Base-by-base conservation (phyloP, 1,284 basidiomycete genomes). In the Puccinia horiana region DNA sequence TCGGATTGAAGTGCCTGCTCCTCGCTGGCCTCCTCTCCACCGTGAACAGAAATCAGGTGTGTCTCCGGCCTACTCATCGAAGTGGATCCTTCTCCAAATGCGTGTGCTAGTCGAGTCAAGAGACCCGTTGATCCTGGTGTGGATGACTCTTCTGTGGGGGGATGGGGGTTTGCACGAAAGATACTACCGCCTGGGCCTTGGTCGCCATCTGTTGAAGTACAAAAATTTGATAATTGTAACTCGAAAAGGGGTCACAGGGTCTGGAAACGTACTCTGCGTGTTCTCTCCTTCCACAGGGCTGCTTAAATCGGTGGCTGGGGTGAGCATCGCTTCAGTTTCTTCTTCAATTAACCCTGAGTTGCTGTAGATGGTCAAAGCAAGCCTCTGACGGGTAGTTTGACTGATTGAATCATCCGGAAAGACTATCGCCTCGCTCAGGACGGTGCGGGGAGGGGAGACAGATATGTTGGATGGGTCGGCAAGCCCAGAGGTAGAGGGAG, bases 351-450 rank as follows among this genome's bases (percentile, higher is more conserved):
- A 58, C 18, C 73, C 54, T 4, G 73, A 56, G 11, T 44, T 52
- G 54, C 32, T 58, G 35, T 74, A 74, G 37, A 77, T 35, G 6
- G 58, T 47, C 16, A 77, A 77, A 26, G 14, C 44, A 47, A 65
- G 56, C 20, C 75, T 47, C 42, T 65, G 75, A 70, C 76, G 47
- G n/a, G 63, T 56, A 20, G 56, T 44, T 77, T 77, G 76, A 67
- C 76, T 79, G 65, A 70, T 70, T 4, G 65, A 79, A 70, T 79
- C 76, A 63, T 79, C 76, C 5, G 76, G 76, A 69, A 79, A 70
- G 6, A 70, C 49, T 23, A 65, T 69, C 42, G 65, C 42, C 32
- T 69, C 76, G 11, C 44, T 69, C 32, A 37, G 26, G 76, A 32
- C 8, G 35, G 76, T 67, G 9, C 9, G 32, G 26, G 76, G 63